These are phyloP conservation scores for Pseudomonodictys pantanalensis DNA, from an alignment of 495 filamentous ascomycete species.

Conservation along the genomic window DNA sequence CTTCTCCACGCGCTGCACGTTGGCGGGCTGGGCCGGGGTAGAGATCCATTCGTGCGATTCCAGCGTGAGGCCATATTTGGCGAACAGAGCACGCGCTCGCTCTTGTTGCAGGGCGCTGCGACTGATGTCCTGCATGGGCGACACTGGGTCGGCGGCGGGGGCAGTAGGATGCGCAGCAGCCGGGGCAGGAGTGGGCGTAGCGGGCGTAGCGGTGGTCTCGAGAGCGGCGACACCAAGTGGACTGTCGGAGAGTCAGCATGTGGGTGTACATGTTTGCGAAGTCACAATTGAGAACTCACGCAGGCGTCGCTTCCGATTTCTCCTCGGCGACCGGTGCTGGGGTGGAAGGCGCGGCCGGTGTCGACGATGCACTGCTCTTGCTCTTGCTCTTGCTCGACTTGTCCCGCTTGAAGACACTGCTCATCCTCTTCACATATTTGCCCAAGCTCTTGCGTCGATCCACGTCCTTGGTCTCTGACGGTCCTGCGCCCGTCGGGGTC, in stretches of 20 bases:
- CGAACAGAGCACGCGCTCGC: slow-evolving; percentile 66
- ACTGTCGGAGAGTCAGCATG: background rate
- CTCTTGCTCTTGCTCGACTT: slow-evolving; percentile 11
- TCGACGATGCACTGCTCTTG: slow-evolving; percentile 12
- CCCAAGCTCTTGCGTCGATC: slow-evolving; percentile 28
- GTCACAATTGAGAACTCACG: slow-evolving; percentile 4
- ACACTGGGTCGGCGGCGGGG: background rate
- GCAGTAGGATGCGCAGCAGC: slow-evolving; percentile 5
- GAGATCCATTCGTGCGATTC: slow-evolving; percentile 63
- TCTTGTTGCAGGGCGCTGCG: slow-evolving; percentile 47
- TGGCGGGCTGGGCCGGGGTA: slow-evolving; percentile 42
- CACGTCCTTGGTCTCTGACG: background rate
- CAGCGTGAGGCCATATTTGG: slow-evolving; percentile 69
- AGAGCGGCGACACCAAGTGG: too few species aligned
- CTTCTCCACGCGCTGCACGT: slow-evolving; percentile 75
- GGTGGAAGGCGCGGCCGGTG: slow-evolving; percentile 13
- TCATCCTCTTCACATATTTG: slow-evolving; percentile 34
- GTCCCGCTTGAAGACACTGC: slow-evolving; percentile 28
- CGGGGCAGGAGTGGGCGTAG: slow-evolving; percentile 7
- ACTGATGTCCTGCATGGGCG: slow-evolving; percentile 18
- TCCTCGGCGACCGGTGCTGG: background rate
- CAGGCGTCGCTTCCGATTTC: slow-evolving; percentile 12
- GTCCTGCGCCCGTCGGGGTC: slow-evolving; percentile 11
- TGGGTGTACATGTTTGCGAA: background rate
- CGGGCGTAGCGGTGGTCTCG: too few species aligned